Conservation (phyloP, 164 flowering plant genomes). For the Magnolia sinica region DNA sequence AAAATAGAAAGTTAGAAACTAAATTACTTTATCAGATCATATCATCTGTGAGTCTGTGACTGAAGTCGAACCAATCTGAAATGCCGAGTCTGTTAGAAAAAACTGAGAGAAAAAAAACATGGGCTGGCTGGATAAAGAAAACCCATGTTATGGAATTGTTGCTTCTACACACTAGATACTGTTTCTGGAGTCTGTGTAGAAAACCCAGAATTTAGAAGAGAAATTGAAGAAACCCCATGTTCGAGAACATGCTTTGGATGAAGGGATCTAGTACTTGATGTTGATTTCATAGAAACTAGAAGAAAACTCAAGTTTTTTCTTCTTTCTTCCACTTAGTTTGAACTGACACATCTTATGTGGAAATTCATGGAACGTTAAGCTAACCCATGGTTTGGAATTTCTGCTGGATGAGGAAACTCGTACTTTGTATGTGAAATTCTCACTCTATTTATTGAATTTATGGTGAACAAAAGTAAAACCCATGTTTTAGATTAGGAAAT, state of each 20-base stretch:
- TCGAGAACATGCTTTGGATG: background rate
- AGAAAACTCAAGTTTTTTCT: background rate
- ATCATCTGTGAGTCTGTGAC: too few relatives aligned
- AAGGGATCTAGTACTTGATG: background rate
- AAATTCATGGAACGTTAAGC: background rate
- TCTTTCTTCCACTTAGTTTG: too few relatives aligned
- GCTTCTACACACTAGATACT: background rate
- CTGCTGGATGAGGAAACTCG: background rate
- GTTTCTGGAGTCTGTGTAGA: background rate
- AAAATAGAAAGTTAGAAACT: too few relatives aligned
- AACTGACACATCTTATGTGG: background rate
- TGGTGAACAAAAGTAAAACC: background rate
- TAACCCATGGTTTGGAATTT: background rate
- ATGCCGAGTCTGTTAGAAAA: too few relatives aligned
- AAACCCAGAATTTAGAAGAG: background rate
- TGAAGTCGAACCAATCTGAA: too few relatives aligned
- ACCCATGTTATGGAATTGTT: background rate
- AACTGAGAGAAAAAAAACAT: too few relatives aligned
- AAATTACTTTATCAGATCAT: too few relatives aligned
- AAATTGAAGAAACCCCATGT: background rate
- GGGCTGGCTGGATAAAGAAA: slow-evolving; percentile 60
- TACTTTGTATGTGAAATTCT: background rate
- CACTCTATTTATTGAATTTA: background rate
- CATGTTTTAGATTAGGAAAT: background rate
- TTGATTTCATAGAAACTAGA: background rate